A percentile compares a stretch with the other conserved stretches of the same genome.
These are phyloP conservation scores for Candolleomyces aberdarensis DNA, from an alignment of 768 basidiomycete species.

Conservation along the genomic window DNA sequence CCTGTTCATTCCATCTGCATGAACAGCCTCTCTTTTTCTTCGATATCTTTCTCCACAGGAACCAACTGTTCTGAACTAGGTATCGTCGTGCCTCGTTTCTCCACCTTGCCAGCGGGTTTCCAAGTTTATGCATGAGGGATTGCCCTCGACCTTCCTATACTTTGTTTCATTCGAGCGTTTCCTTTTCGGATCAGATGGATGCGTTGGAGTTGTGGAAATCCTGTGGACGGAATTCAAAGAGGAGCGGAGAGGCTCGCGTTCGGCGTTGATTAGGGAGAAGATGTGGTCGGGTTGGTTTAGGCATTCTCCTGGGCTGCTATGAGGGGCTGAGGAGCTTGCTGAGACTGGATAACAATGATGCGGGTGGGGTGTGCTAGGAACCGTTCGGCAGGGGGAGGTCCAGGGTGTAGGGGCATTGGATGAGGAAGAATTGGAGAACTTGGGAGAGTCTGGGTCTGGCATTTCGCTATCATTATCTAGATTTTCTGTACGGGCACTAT, in stretches of 20 bases:
- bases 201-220: conserved; percentile 85
- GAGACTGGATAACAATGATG: conserved; percentile 8
- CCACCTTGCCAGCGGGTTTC: conserved; percentile 58
- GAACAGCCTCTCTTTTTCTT: conserved; percentile 23
- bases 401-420: conserved; percentile 39
- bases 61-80: conserved; percentile 67
- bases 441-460: conserved; percentile 29
- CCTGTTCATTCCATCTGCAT: conserved; percentile 10
- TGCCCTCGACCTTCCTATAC: conserved; percentile 42
- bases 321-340: conserved; percentile 18
- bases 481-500: conserved; percentile 14
- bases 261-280: conserved; percentile 57
- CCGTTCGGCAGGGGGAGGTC: conserved; percentile 34
- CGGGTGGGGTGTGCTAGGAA: conserved; percentile 21
- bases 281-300: conserved; percentile 62
- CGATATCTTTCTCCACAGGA: conserved; percentile 49
- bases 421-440: conserved; percentile 28
- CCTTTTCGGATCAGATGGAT: conserved; percentile 78
- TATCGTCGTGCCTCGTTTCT: conserved; percentile 54
- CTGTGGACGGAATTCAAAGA: conserved; percentile 72
- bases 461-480: conserved; percentile 24
- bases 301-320: conserved; percentile 64
- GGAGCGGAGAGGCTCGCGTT: conserved; percentile 64
- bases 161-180: conserved; percentile 66
- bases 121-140: conserved; percentile 55